These are phyloP conservation scores for Penicillium crystallinum DNA, from an alignment of 495 filamentous ascomycete genomes.

Conservation along the genomic window DNA sequence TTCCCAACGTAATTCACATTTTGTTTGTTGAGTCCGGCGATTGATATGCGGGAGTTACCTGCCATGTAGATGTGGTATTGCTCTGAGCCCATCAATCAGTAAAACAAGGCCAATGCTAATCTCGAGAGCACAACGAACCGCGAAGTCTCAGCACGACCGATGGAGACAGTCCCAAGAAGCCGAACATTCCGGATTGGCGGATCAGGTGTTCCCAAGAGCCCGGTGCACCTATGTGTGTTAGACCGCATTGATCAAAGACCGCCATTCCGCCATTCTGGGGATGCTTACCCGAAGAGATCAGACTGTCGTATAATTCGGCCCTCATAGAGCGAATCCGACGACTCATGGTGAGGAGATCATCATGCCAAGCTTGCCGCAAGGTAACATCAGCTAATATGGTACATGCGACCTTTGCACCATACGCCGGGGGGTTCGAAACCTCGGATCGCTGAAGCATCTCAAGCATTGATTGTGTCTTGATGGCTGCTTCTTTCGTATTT, in stretches of 20 bases:
- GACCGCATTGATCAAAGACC: background rate
- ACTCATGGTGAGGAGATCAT: constrained; percentile 40
- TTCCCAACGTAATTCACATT: constrained; percentile 42
- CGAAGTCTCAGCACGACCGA: constrained; percentile 23
- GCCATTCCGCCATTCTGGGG: background rate
- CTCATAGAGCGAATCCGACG: constrained; percentile 33
- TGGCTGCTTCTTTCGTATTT: constrained; percentile 10
- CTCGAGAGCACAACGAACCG: constrained; percentile 19
- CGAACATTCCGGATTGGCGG: constrained; percentile 40
- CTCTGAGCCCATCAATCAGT: constrained; percentile 12
- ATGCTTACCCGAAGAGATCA: constrained; percentile 16
- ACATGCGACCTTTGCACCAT: constrained; percentile 36
- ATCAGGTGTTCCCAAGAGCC: constrained; percentile 36
- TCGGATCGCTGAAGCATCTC: constrained; percentile 34
- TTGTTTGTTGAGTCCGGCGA: constrained; percentile 36
- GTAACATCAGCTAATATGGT: constrained; percentile 23
- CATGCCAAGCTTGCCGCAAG: constrained; percentile 30
- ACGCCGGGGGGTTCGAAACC: constrained; percentile 37
- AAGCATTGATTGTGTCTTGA: constrained; percentile 24
- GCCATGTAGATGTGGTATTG: constrained; percentile 39
- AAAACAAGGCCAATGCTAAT: background rate
- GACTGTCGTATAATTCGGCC: constrained; percentile 18
- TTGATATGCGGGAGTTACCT: constrained; percentile 32
- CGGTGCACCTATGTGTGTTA: constrained; percentile 16
- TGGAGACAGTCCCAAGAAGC: constrained; percentile 28